Percentiles rank a stretch among this genome's conserved stretches.
These are phyloP conservation scores for Sarocladium oryzae DNA, from an alignment of 2,329 filamentous ascomycete genomes.

Conservation along the genomic window DNA sequence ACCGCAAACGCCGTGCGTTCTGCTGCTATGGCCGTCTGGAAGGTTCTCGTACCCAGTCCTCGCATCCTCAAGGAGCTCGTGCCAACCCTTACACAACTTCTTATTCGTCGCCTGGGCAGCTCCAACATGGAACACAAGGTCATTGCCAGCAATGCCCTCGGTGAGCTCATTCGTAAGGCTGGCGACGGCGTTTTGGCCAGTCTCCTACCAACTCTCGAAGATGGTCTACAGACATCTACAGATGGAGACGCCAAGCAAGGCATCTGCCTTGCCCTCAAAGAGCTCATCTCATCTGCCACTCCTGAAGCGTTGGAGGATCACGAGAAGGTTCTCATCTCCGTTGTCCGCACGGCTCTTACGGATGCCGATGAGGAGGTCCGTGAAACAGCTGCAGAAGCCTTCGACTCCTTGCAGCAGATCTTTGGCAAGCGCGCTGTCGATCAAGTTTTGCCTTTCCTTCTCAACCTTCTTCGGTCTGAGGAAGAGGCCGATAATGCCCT, in stretches of 20 bases:
- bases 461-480: slow-evolving; percentile 81
- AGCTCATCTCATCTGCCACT: slow-evolving; percentile 84
- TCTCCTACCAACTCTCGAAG: slow-evolving; percentile 84
- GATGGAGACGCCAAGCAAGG: slow-evolving; percentile 93
- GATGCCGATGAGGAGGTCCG: slow-evolving; percentile 85
- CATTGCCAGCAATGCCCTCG: slow-evolving; percentile 93
- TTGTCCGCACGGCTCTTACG: slow-evolving; percentile 86
- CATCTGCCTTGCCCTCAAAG: slow-evolving; percentile 92
- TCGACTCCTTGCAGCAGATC: slow-evolving; percentile 89
- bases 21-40: slow-evolving; percentile 91
- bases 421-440: slow-evolving; percentile 92
- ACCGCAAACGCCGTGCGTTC: slow-evolving; percentile 86
- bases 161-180: slow-evolving; percentile 93
- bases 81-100: slow-evolving; percentile 87
- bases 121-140: slow-evolving; percentile 98
- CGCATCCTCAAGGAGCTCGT: slow-evolving; percentile 91
- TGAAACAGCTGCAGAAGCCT: slow-evolving; percentile 93
- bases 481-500: slow-evolving; percentile 87
- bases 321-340: slow-evolving; percentile 89
- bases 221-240: slow-evolving; percentile 79
- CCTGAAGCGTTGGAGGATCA: slow-evolving; percentile 87
- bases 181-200: slow-evolving; percentile 88
- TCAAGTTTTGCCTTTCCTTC: slow-evolving; percentile 86
- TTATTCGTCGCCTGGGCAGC: slow-evolving; percentile 89
- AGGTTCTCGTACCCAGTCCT: slow-evolving; percentile 87